Conservation (phyloP, 352 stramenopile species). For the Globisporangium paddicum region DNA sequence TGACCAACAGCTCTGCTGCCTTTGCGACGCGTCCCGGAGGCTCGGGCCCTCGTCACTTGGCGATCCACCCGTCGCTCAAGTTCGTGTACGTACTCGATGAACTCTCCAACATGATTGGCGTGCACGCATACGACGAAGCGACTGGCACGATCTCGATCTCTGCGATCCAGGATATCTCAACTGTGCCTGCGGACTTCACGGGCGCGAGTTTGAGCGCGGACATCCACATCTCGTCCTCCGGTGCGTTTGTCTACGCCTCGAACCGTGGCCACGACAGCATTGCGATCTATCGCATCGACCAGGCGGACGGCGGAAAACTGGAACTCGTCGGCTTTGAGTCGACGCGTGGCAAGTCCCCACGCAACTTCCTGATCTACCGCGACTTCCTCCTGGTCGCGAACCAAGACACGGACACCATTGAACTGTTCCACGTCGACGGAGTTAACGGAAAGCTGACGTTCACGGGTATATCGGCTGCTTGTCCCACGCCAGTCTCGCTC, state of each 20-base stretch:
- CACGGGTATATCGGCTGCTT: slow-evolving; percentile 23
- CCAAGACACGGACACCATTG: slow-evolving; percentile 43
- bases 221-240: slow-evolving; percentile 29
- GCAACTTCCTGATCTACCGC: slow-evolving; percentile 28
- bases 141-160: slow-evolving; percentile 37
- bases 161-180: slow-evolving; percentile 62
- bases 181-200: slow-evolving; percentile 40
- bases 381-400: slow-evolving; percentile 36
- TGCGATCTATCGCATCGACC: slow-evolving; percentile 25
- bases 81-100: slow-evolving; percentile 72
- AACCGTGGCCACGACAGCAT: slow-evolving; percentile 43
- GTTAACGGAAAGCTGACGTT: slow-evolving; percentile 26
- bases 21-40: slow-evolving; percentile 43
- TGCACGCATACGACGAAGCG: slow-evolving; percentile 43
- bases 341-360: slow-evolving; percentile 29
- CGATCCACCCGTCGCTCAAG: slow-evolving; percentile 42
- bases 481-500: slow-evolving; percentile 39
- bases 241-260: slow-evolving; percentile 39
- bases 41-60: slow-evolving; percentile 70
- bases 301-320: slow-evolving; percentile 14
- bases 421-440: slow-evolving; percentile 36
- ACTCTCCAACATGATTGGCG: slow-evolving; percentile 57
- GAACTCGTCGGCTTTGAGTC: slow-evolving; percentile 20
- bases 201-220: slow-evolving; percentile 25
- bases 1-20: slow-evolving; percentile 20